Evolutionary conservation across 306 rosid species (phyloP).

Genomic region (Prunus kanzakura): DNA sequence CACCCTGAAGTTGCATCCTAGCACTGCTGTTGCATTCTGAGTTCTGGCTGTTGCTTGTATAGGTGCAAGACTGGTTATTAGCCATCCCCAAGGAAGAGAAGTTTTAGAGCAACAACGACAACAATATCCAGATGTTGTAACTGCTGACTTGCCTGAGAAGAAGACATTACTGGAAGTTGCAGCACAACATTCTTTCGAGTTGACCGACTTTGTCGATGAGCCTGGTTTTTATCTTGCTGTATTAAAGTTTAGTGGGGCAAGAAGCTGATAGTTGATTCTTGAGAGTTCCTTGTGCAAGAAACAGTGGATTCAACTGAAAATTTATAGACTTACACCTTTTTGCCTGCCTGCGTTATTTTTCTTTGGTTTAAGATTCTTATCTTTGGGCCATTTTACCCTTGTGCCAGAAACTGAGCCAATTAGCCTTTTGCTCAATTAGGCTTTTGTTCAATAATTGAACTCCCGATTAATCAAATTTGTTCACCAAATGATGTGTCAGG

Average conservation of each 20-base stretch:
- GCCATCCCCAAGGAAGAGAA: slow-evolving; percentile 84
- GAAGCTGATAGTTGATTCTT: neutral
- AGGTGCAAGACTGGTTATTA: slow-evolving; percentile 81
- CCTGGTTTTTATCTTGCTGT: slow-evolving; percentile 66
- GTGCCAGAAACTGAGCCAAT: neutral
- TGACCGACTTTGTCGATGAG: slow-evolving; percentile 65
- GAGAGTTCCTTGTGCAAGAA: slow-evolving; percentile 1
- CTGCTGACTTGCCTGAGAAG: slow-evolving; percentile 73
- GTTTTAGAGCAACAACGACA: slow-evolving; percentile 53
- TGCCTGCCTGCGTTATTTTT: neutral
- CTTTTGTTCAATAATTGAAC: neutral
- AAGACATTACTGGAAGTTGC: slow-evolving; percentile 52
- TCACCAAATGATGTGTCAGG: neutral
- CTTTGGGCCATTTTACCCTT: neutral
- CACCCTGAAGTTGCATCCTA: neutral
- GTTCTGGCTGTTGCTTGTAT: slow-evolving; percentile 8
- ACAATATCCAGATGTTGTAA: slow-evolving; percentile 51
- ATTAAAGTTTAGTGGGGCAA: slow-evolving; percentile 39
- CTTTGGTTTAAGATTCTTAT: neutral
- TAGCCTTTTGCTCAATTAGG: neutral
- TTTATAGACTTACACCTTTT: neutral
- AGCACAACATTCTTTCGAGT: slow-evolving; percentile 51
- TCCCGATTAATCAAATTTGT: neutral
- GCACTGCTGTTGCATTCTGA: neutral
- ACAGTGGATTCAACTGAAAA: neutral